phyloP scores from a whole-genome alignment of 495 filamentous ascomycete species.

The Barbatosphaeria neglecta region DNA sequence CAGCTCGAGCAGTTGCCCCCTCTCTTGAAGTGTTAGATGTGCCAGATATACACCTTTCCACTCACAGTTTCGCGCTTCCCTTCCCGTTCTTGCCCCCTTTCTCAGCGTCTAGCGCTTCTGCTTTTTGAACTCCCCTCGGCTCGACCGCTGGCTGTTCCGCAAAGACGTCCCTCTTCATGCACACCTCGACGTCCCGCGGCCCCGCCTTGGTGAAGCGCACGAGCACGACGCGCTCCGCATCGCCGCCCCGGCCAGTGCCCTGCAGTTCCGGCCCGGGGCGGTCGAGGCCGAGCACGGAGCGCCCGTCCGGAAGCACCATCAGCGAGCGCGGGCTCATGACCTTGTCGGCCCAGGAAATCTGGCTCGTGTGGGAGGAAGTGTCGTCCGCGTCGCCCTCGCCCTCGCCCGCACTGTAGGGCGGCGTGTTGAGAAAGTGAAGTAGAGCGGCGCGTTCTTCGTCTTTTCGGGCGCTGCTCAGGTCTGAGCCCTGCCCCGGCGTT shows the following conservation, averaged over 20 bases:
- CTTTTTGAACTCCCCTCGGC: no score
- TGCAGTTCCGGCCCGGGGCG: constrained; percentile 61
- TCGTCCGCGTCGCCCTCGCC: constrained; percentile 5
- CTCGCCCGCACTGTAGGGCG: constrained; percentile 15
- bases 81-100: no score
- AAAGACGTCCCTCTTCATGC: constrained; percentile 12
- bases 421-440: constrained; percentile 40
- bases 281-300: constrained; percentile 55
- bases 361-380: constrained; percentile 18
- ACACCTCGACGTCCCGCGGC: constrained; percentile 15
- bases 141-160: constrained; percentile 1
- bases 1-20: no score
- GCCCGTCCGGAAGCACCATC: constrained; percentile 42
- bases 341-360: constrained; percentile 62
- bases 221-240: constrained; percentile 61
- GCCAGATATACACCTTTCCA: no score
- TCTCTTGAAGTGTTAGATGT: no score
- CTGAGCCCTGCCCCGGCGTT: no score
- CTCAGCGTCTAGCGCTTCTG: no score
- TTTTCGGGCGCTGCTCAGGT: no score
- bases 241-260: constrained; percentile 50
- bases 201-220: constrained; percentile 47
- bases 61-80: no score
- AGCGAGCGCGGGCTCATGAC: constrained; percentile 59
- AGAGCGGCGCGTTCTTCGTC: constrained; percentile 44